A percentile compares a stretch with the other conserved stretches of the same genome.
phyloP scores from a whole-genome alignment of 306 rosid species.

The Cucumis cinereus region DNA sequence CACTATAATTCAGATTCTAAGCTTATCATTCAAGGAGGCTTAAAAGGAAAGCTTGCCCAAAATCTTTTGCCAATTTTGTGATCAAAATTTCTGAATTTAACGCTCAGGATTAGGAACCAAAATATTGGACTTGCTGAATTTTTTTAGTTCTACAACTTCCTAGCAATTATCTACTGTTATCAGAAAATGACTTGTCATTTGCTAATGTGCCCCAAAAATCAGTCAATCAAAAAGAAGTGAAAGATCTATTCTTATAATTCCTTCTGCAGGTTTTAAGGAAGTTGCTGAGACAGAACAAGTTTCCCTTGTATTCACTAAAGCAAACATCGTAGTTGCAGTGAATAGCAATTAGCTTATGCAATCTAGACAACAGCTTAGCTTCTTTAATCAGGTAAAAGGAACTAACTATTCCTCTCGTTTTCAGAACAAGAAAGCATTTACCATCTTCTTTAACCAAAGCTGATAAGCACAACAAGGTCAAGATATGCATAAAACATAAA shows the following conservation, averaged over 20 bases:
- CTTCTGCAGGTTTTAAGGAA: constrained; percentile 30
- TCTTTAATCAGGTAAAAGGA: background rate
- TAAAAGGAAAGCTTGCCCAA: constrained; percentile 2
- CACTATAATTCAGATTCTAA: background rate
- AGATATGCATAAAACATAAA: background rate
- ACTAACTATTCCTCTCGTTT: background rate
- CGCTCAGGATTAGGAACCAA: background rate
- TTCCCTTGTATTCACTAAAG: background rate
- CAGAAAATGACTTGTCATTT: constrained; percentile 40
- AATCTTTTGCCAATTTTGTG: background rate
- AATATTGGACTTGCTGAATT: background rate
- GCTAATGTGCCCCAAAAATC: constrained; percentile 36
- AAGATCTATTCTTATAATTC: constrained; percentile 14
- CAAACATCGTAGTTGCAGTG: background rate
- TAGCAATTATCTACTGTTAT: constrained; percentile 20
- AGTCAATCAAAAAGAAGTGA: constrained; percentile 32
- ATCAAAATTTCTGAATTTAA: background rate
- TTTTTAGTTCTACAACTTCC: background rate
- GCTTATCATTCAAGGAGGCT: constrained; percentile 14
- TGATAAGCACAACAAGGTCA: background rate
- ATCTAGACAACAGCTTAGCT: background rate
- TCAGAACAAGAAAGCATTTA: background rate
- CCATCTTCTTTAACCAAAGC: background rate
- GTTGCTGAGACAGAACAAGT: background rate
- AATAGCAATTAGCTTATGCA: constrained; percentile 1